Percentiles rank a stretch among this genome's conserved stretches.
phyloP scores from a whole-genome alignment of 2,329 filamentous ascomycete species.

The Fusarium subglutinans region DNA sequence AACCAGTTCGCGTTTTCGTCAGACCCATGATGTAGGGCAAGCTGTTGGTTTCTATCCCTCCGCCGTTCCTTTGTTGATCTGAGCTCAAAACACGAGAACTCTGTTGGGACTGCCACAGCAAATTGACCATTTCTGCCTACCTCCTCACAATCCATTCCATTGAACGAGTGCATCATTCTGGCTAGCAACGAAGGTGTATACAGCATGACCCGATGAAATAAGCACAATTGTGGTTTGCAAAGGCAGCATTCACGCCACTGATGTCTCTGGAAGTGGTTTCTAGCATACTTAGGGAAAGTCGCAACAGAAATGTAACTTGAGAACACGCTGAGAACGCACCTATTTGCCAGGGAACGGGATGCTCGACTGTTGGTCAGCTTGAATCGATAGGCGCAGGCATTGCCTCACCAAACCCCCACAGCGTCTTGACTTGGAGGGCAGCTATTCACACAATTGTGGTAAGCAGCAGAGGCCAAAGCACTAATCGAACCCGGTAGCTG shows the following conservation, averaged over 20 bases:
- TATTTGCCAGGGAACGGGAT: background rate
- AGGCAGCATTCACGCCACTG: background rate
- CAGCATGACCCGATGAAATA: background rate
- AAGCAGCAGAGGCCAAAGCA: no score
- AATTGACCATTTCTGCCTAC: background rate
- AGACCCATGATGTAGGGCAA: no score
- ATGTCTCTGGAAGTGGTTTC: background rate
- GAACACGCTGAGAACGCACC: background rate
- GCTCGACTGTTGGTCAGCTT: background rate
- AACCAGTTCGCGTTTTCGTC: fast-evolving
- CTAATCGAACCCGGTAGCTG: no score
- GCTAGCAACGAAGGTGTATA: fast-evolving
- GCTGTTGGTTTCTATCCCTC: background rate
- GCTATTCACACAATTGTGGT: background rate
- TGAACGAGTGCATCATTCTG: no score
- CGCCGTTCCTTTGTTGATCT: background rate
- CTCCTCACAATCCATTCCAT: no score
- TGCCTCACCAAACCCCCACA: background rate
- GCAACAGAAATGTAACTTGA: background rate
- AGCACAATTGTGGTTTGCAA: fast-evolving
- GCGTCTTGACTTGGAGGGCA: background rate
- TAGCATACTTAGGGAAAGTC: background rate
- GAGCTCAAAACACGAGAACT: fast-evolving
- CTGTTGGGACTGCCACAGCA: background rate
- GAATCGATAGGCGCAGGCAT: background rate